A percentile compares a stretch with the other conserved stretches of the same genome.
These are phyloP conservation scores for Ceratocystis albifundus DNA, from an alignment of 2,329 filamentous ascomycete genomes.

Conservation along the genomic window DNA sequence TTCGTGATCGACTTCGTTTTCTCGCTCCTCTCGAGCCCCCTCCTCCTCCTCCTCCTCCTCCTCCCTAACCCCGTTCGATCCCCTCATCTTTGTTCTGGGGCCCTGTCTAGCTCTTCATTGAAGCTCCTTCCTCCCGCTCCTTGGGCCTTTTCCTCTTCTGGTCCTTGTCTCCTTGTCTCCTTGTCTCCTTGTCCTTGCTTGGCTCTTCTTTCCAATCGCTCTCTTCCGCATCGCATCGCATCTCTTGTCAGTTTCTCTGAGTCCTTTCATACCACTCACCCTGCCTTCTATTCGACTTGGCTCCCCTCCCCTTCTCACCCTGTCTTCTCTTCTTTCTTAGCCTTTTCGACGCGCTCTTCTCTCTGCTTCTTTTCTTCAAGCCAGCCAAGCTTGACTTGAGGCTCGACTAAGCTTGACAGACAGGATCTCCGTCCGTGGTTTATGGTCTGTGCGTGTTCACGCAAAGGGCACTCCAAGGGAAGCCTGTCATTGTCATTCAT, in stretches of 20 bases:
- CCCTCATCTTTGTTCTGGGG: slow-evolving; percentile 1
- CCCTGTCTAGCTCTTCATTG: neutral
- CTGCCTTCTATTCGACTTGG: too few species aligned
- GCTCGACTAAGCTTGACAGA: too few species aligned
- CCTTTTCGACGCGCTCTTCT: neutral
- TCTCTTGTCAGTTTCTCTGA: neutral
- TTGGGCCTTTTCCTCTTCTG: neutral
- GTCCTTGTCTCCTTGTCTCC: too few species aligned
- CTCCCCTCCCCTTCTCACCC: too few species aligned
- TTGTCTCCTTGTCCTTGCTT: neutral
- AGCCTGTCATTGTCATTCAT: neutral
- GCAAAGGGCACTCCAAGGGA: neutral
- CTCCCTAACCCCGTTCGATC: neutral
- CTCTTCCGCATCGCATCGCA: neutral
- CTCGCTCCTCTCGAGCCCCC: neutral
- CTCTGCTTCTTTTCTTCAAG: neutral
- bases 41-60: too few species aligned
- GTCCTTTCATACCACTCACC: neutral
- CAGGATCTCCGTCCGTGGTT: neutral
- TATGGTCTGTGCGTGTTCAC: neutral
- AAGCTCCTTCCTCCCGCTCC: neutral
- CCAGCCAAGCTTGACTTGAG: too few species aligned
- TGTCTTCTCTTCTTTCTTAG: too few species aligned
- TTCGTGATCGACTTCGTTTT: neutral
- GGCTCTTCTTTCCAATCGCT: neutral